Percentiles rank a stretch among this genome's conserved stretches.
Evolutionary conservation across 2,329 filamentous ascomycete genomes (phyloP).

Genomic region (Albophoma yamanashiensis): DNA sequence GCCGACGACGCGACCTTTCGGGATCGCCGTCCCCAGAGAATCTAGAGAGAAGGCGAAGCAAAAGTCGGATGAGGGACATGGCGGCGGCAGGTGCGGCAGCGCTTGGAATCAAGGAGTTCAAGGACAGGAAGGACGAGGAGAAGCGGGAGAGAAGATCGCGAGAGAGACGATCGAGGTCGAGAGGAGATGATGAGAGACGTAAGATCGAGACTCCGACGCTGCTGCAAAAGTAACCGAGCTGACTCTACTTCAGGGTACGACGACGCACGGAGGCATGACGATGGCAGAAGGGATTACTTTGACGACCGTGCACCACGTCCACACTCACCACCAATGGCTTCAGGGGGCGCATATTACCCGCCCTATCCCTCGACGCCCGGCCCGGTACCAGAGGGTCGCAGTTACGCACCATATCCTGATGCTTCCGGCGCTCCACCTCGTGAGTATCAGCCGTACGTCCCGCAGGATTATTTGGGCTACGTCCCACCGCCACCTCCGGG

Average conservation of each 20-base stretch:
- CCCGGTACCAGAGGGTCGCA: slow-evolving; percentile 5
- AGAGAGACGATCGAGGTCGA: slow-evolving; percentile 24
- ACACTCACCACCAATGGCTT: slow-evolving; percentile 38
- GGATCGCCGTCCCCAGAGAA: slow-evolving; percentile 22
- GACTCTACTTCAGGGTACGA: slow-evolving; percentile 18
- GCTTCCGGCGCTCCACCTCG: slow-evolving; percentile 15
- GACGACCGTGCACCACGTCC: slow-evolving; percentile 23
- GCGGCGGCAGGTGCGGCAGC: slow-evolving; percentile 50
- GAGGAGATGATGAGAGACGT: slow-evolving; percentile 11
- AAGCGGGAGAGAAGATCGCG: slow-evolving; percentile 22
- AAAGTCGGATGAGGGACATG: slow-evolving; percentile 42
- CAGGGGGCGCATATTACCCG: slow-evolving; percentile 39
- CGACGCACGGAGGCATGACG: slow-evolving; percentile 22
- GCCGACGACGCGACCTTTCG: slow-evolving; percentile 26
- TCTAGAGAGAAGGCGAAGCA: slow-evolving; percentile 36
- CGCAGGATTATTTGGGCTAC: slow-evolving; percentile 30
- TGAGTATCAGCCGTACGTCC: slow-evolving; percentile 30
- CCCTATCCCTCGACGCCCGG: slow-evolving; percentile 24
- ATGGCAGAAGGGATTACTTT: slow-evolving; percentile 21
- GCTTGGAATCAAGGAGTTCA: slow-evolving; percentile 51
- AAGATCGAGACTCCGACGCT: slow-evolving; percentile 13
- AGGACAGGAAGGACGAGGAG: slow-evolving; percentile 36
- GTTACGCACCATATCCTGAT: slow-evolving; percentile 12
- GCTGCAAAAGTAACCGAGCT: neutral
- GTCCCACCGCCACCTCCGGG: slow-evolving; percentile 27